Conservation (phyloP, 192 early-diverging fungal species). For the Kickxella alabastrina region DNA sequence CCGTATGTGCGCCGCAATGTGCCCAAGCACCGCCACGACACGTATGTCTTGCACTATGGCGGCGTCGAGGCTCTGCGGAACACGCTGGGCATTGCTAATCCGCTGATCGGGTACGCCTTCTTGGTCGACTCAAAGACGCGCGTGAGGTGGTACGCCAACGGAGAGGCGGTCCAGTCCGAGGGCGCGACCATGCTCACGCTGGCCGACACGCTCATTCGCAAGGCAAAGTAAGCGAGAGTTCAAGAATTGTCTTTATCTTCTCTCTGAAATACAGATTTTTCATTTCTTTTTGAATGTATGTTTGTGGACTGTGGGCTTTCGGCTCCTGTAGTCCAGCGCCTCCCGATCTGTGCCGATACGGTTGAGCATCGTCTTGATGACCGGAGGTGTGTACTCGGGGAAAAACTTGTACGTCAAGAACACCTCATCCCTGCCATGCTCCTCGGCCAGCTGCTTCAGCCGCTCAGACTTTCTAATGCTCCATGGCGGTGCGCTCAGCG, state of each 20-base stretch:
- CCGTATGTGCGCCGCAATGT: conserved; percentile 26
- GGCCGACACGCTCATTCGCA: conserved; percentile 22
- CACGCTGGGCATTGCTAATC: conserved; percentile 47
- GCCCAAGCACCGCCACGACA: conserved; percentile 24
- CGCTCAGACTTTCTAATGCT: neutral
- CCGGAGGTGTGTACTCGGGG: conserved; percentile 26
- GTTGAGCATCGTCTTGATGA: conserved; percentile 11
- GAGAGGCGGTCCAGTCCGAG: conserved; percentile 35
- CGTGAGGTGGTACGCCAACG: conserved; percentile 54
- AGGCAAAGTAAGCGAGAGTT: conserved; percentile 6
- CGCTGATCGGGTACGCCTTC: conserved; percentile 50
- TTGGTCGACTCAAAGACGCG: conserved; percentile 38
- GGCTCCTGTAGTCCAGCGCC: conserved; percentile 7
- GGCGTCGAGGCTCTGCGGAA: conserved; percentile 36
- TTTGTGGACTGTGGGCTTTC: too few species aligned
- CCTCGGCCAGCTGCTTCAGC: conserved; percentile 2
- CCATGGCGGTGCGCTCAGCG: conserved; percentile 25
- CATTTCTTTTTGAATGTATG: too few species aligned
- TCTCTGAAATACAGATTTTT: too few species aligned
- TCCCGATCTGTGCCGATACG: conserved; percentile 8
- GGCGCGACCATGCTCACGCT: conserved; percentile 30
- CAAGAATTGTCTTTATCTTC: too few species aligned
- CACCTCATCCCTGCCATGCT: conserved; percentile 34
- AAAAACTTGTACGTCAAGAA: conserved; percentile 42
- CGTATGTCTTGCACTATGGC: conserved; percentile 46